A percentile compares a stretch with the other conserved stretches of the same genome.
phyloP scores from a whole-genome alignment of 306 rosid species.

The Cucurbita moschata region DNA sequence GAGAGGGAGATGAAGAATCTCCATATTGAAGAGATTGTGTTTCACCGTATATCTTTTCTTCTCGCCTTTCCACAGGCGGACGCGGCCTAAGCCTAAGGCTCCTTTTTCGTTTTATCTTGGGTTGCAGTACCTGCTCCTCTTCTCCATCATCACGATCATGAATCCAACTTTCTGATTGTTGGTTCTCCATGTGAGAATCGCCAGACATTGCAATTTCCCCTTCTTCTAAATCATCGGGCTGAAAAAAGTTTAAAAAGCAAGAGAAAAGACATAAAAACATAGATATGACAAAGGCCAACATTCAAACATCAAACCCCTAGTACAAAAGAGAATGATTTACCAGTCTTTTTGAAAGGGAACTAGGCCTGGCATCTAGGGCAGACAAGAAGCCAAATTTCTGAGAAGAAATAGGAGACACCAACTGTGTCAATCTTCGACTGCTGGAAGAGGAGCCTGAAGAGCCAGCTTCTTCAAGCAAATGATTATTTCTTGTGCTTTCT shows the following conservation, averaged over 20 bases:
- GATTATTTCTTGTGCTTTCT: conserved; percentile 37
- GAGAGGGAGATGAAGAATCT: conserved; percentile 41
- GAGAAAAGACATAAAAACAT: background rate
- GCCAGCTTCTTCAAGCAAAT: conserved; percentile 52
- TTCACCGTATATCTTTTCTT: conserved; percentile 60
- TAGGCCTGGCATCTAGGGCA: conserved; percentile 71
- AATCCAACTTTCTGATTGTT: conserved; percentile 84
- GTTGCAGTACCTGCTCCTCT: conserved; percentile 89
- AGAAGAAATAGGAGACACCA: conserved; percentile 54
- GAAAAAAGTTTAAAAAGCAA: conserved; percentile 18
- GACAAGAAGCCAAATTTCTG: conserved; percentile 91
- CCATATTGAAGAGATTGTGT: conserved; percentile 43
- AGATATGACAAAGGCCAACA: conserved; percentile 15
- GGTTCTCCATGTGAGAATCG: conserved; percentile 81
- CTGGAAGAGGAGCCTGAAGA: conserved; percentile 68
- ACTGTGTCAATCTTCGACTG: conserved; percentile 39
- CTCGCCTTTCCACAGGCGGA: conserved; percentile 55
- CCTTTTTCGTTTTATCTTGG: conserved; percentile 82
- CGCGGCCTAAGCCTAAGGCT: conserved; percentile 83
- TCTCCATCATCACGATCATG: conserved; percentile 93
- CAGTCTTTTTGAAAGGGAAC: conserved; percentile 58
- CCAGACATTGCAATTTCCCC: conserved; percentile 93
- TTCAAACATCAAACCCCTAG: conserved; percentile 13
- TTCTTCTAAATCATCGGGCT: conserved; percentile 87
- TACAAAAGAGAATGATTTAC: conserved; percentile 30